These are phyloP conservation scores for Daldinia concentrica DNA, from an alignment of 495 filamentous ascomycete species.

Conservation along the genomic window DNA sequence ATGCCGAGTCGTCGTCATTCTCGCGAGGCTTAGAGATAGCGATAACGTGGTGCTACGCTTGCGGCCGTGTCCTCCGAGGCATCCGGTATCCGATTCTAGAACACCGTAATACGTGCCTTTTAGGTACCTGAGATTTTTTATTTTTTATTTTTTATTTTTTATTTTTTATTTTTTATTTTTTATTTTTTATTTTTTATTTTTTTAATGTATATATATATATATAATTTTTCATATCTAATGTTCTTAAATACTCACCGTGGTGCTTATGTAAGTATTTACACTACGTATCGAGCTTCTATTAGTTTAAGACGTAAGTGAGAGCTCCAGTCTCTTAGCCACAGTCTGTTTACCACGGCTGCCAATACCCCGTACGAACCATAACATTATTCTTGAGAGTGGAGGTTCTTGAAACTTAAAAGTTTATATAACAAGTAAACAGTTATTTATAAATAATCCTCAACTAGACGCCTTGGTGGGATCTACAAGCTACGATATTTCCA, in stretches of 20 bases:
- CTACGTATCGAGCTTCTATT: slow-evolving; percentile 31
- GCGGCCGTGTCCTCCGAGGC: slow-evolving; percentile 1
- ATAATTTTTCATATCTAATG: too few species aligned
- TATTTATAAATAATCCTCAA: too few species aligned
- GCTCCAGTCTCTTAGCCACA: not conserved
- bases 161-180: not conserved
- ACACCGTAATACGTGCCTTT: not conserved
- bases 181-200: not conserved
- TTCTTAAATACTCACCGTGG: not conserved
- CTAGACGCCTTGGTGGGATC: too few species aligned
- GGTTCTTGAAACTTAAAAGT: too few species aligned
- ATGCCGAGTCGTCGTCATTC: slow-evolving; percentile 37
- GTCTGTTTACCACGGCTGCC: too few species aligned
- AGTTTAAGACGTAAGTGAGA: slow-evolving; percentile 24
- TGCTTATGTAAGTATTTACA: slow-evolving; percentile 15
- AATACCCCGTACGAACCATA: too few species aligned
- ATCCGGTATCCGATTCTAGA: not conserved
- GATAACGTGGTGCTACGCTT: slow-evolving; percentile 23
- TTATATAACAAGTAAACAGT: too few species aligned
- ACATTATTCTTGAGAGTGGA: too few species aligned
- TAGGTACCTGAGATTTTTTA: too few species aligned
- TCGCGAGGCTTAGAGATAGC: slow-evolving; percentile 24
- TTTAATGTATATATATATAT: too few species aligned
- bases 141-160: not conserved
- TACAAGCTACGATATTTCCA: too few species aligned